phyloP scores from a whole-genome alignment of 192 early-diverging fungal species.

The Chytriomyces confervae region DNA sequence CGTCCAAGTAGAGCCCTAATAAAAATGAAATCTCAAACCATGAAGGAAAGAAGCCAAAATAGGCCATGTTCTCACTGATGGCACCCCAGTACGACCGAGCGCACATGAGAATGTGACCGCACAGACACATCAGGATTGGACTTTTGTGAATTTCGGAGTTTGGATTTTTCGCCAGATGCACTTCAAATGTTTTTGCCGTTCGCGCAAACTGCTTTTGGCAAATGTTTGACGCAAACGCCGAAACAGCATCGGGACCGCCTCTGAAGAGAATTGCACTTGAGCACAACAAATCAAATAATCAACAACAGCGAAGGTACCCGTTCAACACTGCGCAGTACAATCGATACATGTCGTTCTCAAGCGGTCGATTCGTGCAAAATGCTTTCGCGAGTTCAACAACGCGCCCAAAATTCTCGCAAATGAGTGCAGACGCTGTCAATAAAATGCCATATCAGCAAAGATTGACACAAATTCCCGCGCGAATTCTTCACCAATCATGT shows the following conservation, averaged over 20 bases:
- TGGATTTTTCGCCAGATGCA: constrained; percentile 26
- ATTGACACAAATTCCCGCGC: constrained; percentile 7
- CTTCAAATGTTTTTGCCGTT: constrained; percentile 54
- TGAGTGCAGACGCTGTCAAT: constrained; percentile 38
- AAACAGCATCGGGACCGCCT: constrained; percentile 50
- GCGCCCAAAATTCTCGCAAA: constrained; percentile 44
- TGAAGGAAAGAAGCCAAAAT: not conserved
- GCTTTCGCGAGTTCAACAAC: constrained; percentile 42
- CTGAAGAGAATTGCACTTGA: not conserved
- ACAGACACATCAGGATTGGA: constrained; percentile 57
- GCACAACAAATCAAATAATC: not conserved
- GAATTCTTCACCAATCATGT: constrained; percentile 62
- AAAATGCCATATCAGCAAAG: not conserved
- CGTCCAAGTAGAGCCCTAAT: constrained; percentile 57
- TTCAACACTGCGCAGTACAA: constrained; percentile 55
- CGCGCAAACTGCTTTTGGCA: constrained; percentile 64
- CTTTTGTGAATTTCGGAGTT: constrained; percentile 38
- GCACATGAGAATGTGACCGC: constrained; percentile 66
- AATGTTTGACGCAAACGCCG: constrained; percentile 53
- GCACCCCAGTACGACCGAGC: constrained; percentile 63
- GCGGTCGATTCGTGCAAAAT: constrained; percentile 32
- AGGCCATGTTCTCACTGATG: constrained; percentile 51
- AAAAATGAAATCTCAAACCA: not conserved
- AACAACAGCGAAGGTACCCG: constrained; percentile 39
- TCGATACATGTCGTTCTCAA: constrained; percentile 52